phyloP scores from a whole-genome alignment of 257 asterid species.

The Fraxinus cuspidata region DNA sequence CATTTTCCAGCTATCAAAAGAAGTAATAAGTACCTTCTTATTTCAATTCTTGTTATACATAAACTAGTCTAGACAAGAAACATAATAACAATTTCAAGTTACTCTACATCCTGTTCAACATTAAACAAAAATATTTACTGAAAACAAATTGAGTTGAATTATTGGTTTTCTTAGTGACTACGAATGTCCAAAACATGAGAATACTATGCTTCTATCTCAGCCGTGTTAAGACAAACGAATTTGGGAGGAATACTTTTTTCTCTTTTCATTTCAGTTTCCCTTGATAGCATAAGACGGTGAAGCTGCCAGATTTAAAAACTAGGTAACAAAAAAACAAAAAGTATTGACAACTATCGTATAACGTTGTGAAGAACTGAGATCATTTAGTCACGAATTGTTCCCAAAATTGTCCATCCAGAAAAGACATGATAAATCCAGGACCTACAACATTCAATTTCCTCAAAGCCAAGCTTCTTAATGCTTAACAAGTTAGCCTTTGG shows the following conservation, averaged over 20 bases:
- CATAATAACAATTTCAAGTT: not conserved
- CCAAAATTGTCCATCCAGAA: not conserved
- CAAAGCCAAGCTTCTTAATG: not conserved
- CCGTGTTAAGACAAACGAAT: not conserved
- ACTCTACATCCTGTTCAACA: not conserved
- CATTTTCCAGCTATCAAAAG: not conserved
- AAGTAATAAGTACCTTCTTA: not conserved
- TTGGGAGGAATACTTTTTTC: not conserved
- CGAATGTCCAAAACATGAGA: not conserved
- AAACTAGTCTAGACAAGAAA: not conserved
- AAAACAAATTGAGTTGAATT: not conserved
- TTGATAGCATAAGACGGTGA: not conserved
- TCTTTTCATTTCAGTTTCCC: not conserved
- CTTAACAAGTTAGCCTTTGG: not conserved
- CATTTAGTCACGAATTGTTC: not conserved
- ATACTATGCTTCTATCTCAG: not conserved
- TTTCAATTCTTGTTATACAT: not conserved
- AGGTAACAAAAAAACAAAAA: not conserved
- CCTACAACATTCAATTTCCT: not conserved
- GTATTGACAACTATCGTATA: not conserved
- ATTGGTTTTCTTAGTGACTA: not conserved
- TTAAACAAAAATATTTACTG: not conserved
- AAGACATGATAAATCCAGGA: not conserved
- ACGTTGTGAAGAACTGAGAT: not conserved
- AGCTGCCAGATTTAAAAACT: not conserved